Conservation (phyloP, 495 filamentous ascomycete genomes). For the Elasticomyces elasticus region DNA sequence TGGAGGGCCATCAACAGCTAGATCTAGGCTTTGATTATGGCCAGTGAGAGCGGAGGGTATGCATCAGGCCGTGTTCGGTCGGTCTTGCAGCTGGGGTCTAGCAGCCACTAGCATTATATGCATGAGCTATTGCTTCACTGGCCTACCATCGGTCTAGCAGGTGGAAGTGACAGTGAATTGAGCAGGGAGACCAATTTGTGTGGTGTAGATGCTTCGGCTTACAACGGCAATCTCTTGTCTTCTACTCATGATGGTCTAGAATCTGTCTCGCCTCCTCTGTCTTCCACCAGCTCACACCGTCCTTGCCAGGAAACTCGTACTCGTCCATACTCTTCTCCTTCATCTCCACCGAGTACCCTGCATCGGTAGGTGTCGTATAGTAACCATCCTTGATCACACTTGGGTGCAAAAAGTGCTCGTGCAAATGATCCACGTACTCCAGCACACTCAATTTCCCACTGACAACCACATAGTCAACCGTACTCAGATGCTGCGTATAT, state of each 20-base stretch:
- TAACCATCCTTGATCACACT: slow-evolving; percentile 72
- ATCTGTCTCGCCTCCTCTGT: slow-evolving; percentile 33
- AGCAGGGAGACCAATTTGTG: too few relatives aligned
- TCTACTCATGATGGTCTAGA: too few relatives aligned
- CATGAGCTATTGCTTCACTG: too few relatives aligned
- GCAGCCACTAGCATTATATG: too few relatives aligned
- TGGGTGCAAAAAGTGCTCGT: slow-evolving; percentile 86
- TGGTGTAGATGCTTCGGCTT: too few relatives aligned
- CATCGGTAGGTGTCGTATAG: slow-evolving; percentile 71
- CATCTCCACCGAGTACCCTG: slow-evolving; percentile 91
- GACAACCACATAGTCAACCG: slow-evolving; percentile 88
- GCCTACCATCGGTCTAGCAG: too few relatives aligned
- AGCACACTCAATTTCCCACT: slow-evolving; percentile 69
- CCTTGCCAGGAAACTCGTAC: slow-evolving; percentile 64
- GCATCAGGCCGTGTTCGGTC: too few relatives aligned
- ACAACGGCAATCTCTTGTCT: too few relatives aligned
- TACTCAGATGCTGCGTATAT: slow-evolving; percentile 88
- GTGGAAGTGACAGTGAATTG: too few relatives aligned
- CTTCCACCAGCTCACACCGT: slow-evolving; percentile 72
- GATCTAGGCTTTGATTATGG: background rate
- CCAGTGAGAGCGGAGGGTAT: background rate
- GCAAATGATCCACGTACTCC: slow-evolving; percentile 88
- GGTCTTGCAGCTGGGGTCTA: too few relatives aligned
- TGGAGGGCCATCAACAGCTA: background rate
- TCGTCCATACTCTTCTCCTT: slow-evolving; percentile 73